Evolutionary conservation across 768 basidiomycete species (phyloP).

Genomic region (Epithele typhae): DNA sequence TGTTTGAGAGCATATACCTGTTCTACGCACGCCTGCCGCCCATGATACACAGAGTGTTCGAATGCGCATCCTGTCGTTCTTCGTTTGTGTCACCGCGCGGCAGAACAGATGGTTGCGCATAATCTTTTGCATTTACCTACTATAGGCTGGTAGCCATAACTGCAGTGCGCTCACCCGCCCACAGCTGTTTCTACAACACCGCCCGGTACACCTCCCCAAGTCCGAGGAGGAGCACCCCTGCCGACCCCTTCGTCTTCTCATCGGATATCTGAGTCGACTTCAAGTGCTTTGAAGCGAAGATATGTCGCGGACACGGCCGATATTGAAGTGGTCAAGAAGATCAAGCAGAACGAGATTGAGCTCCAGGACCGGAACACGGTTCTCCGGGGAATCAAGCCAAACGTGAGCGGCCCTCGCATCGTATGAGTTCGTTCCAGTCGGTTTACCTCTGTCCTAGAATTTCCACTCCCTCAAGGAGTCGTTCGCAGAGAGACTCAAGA

Average conservation of each 20-base stretch:
- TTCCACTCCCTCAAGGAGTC: slow-evolving; percentile 65
- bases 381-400: slow-evolving; percentile 76
- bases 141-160: slow-evolving; percentile 2
- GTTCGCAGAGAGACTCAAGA: slow-evolving; percentile 77
- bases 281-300: slow-evolving; percentile 60
- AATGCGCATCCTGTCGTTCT: too few species aligned
- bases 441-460: slow-evolving; percentile 46
- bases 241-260: slow-evolving; percentile 15
- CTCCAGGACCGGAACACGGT: slow-evolving; percentile 80
- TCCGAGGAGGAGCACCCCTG: slow-evolving; percentile 8
- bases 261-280: slow-evolving; percentile 23
- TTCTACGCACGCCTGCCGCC: too few species aligned
- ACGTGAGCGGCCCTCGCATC: slow-evolving; percentile 48
- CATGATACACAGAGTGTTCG: too few species aligned
- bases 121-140: too few species aligned
- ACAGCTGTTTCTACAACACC: slow-evolving; percentile 55
- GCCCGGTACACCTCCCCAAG: slow-evolving; percentile 47
- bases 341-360: slow-evolving; percentile 72
- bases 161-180: neutral
- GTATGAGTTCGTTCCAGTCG: neutral
- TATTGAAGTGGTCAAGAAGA: slow-evolving; percentile 82
- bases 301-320: slow-evolving; percentile 80
- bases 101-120: too few species aligned
- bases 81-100: too few species aligned
- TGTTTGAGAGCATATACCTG: too few species aligned